Evolutionary conservation across 257 asterid species (phyloP), one percentile per base, ranked within the genome.

Genomic region (Cordia subcordata): DNA sequence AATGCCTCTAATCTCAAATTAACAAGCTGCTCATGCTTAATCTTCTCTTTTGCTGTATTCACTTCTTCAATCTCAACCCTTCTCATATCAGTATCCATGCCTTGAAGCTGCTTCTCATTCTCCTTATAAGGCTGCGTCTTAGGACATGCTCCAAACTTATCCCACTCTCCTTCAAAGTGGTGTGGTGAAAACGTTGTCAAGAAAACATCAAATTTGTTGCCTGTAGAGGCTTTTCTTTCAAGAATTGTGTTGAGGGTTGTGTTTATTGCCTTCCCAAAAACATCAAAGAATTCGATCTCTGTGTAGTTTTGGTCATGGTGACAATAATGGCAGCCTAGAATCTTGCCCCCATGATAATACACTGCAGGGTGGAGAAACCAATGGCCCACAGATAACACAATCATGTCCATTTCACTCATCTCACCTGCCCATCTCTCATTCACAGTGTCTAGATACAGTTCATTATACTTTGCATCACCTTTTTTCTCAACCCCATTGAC

Each of bases 161-260:
- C 88, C 97, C 97, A 90, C 8, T 87, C 93, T 46, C 97, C 97
- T 57, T 82, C 96, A 39, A 84, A 90, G 75, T 90, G 96, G 11
- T 84, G 84, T 1, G 96, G 88, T 32, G 94, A 57, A 62, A 86
- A 90, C 17, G 97, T 90, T 0, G 88, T 69, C 45, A 90, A 54
- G 33, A 84, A 40, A 19, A 78, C 90, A 13, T 66, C 60, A 50
- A 66, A 57, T 53, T 20, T 40, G 16, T 53, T 58, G 3, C 61
- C 27, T 35, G 10, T 33, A 15, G 32, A 13, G 27, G 57, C 62
- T 40, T 13, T 61, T 13, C 76, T 75, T 52, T 70, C 60, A 1
- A 76, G 37, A 11, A 84, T 64, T 9, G 67, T 39, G 8, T 58
- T 42, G 3, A 90, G 76, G 32, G 85, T 54, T 0, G 96, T 87